These are phyloP conservation scores for Fennellomyces sp. DNA, from an alignment of 371 early-diverging fungal species.

Conservation along the genomic window DNA sequence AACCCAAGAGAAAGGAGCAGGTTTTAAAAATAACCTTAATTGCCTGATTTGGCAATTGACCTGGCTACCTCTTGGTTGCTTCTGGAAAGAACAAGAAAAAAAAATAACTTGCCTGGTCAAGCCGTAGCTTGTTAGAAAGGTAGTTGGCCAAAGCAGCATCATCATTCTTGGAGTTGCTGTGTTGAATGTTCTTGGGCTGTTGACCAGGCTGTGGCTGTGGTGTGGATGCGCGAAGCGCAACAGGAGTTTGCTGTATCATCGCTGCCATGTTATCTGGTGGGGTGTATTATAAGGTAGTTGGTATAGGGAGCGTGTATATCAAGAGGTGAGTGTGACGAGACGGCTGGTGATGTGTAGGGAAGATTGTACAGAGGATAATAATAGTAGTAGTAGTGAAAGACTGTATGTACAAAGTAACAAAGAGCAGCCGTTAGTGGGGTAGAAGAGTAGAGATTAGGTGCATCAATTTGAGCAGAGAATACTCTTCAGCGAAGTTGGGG, in stretches of 20 bases:
- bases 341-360: not conserved
- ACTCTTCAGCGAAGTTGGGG: not conserved
- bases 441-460: not conserved
- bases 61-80: constrained; percentile 12
- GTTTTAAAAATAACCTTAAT: constrained; percentile 15
- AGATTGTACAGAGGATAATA: constrained; percentile 3
- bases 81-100: not conserved
- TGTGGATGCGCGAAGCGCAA: constrained; percentile 3
- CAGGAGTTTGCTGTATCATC: constrained; percentile 17
- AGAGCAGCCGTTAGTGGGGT: not conserved
- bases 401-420: constrained; percentile 7
- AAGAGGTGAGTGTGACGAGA: not conserved
- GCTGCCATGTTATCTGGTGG: constrained; percentile 11
- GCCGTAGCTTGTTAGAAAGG: constrained; percentile 22
- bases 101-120: constrained; percentile 23
- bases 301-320: constrained; percentile 2
- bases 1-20: constrained; percentile 12
- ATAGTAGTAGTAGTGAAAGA: constrained; percentile 1
- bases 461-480: constrained; percentile 7
- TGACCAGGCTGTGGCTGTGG: constrained; percentile 6
- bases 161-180: constrained; percentile 8
- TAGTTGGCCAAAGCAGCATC: constrained; percentile 27
- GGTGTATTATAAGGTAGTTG: not conserved
- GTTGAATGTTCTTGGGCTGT: not conserved
- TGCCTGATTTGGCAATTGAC: constrained; percentile 11